Evolutionary conservation across 805 yeast genomes (phyloP), one percentile per base, ranked within the genome.

Genomic region (Yamadazyma paraphyllophila): DNA sequence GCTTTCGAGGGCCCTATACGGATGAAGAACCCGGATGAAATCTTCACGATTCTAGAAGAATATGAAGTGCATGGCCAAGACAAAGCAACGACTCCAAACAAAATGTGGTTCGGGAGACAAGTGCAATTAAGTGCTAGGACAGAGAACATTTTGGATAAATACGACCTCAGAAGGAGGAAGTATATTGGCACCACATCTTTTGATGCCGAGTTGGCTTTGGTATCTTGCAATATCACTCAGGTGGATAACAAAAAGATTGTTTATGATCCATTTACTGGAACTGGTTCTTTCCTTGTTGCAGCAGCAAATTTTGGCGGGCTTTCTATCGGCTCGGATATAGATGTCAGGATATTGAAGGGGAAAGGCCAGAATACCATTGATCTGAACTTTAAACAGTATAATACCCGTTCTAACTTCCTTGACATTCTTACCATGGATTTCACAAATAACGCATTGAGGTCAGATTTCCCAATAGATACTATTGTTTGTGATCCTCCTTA

Each of bases 401-500:
- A 75, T 2, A 80, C 87, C 1, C 51, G 73, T 2, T 55, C 68
- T 2, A 69, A 73, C 37, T 85, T 83, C 55, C 63, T 90, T 44
- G 98, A 91, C 60, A 84, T 85, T 0, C 54, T 88, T 54, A 83
- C 95, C 12, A 88, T 94, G 94, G 99, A 94, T 67, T 94, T 94
- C 64, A 94, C 98, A 2, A 90, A 94, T 61, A 85, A 86, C 62
- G 85, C 96, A 2, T 71, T 94, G 44, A 73, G 97, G 52, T 47
- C 62, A 0, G 74, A 77, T 51, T 65, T 94, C 17, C 59, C 54
- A 24, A 74, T 94, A 11, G 97, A 94, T 60, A 75, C 87, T 1
- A 92, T 94, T 4, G 79, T 92, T 1, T 90, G 97, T 60, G 99
- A 94, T 65, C 99, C 99, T 2, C 99, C 99, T 0, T 94, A 94